Evolutionary conservation across 139 green algal genomes (phyloP), one percentile per base, ranked within the genome.

Genomic region (Nannochloris sp.): DNA sequence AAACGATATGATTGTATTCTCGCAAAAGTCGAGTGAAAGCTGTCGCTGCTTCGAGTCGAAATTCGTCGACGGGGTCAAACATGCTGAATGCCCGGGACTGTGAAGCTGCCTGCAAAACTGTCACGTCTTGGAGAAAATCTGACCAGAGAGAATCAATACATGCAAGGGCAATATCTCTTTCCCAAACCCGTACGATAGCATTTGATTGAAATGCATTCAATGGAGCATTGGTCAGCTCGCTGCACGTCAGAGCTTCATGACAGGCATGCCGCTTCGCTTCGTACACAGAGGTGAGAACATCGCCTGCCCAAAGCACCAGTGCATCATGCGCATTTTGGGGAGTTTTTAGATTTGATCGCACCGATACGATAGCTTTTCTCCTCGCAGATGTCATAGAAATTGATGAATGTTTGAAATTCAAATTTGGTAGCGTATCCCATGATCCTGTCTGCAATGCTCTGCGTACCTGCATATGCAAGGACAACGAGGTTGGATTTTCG

Each of bases 11-110:
- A 53, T 15, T 53, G 23, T 53, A 53, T 53, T 53, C 18, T 9
- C n/a, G 16, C 46, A 53, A 3, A 25, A 53, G 15, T 53, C 46
- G 11, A 53, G 9, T 53, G 12, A 53, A 53, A 9, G 46, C 11
- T 18, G 46, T 53, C 15, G 46, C 46, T 53, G 46, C 27, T 34
- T 77, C 70, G 14, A 72, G 48, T 31, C 44, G 3, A 24, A 69
- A 77, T 55, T 77, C 70, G 3, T 69, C 23, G 11, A 60, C 23
- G 2, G 70, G 70, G 50, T 65, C 51, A 8, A 69, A 64, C 6
- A 23, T 9, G 4, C 50, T 36, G 50, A 69, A 73, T 25, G 64
- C 34, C 23, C 64, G 19, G 12, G 24, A 24, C 18, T n/a, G 15
- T 14, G 14, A 56, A 27, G 55, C 65, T 29, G 6, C 15, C 25